Conservation (phyloP, 2,329 filamentous ascomycete genomes). For the Cadophora sp. region DNA sequence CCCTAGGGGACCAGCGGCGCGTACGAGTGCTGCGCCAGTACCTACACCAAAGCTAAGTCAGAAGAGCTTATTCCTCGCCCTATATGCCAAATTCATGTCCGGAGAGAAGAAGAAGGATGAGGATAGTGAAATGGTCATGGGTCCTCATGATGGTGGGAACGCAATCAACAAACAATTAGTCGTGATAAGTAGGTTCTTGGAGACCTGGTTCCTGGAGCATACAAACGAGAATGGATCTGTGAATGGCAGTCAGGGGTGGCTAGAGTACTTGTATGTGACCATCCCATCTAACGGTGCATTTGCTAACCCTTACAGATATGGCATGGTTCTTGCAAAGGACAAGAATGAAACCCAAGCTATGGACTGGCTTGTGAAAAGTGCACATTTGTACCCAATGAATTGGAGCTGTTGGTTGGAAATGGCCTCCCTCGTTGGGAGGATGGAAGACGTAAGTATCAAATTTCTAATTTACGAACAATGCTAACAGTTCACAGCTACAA, state of each 20-base stretch:
- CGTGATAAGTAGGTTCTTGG: conserved; percentile 75
- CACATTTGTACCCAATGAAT: conserved; percentile 91
- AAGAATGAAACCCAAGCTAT: conserved; percentile 89
- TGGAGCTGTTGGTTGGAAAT: conserved; percentile 98
- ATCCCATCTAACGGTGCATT: not conserved
- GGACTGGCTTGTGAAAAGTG: conserved; percentile 85
- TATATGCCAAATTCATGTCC: conserved; percentile 91
- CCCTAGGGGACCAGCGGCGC: conserved; percentile 45
- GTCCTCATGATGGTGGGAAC: conserved; percentile 85
- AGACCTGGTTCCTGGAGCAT: conserved; percentile 79
- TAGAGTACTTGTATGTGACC: conserved; percentile 74
- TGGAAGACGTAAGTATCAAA: conserved; percentile 74
- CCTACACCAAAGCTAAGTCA: conserved; percentile 73
- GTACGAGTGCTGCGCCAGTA: conserved; percentile 26
- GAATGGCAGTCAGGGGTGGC: conserved; percentile 81
- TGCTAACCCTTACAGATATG: conserved; percentile 63
- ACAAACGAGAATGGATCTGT: conserved; percentile 63
- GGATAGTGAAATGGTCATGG: conserved; percentile 96
- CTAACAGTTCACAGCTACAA: conserved; percentile 64
- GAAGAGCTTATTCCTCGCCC: conserved; percentile 86
- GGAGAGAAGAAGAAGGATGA: conserved; percentile 97
- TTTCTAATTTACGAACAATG: conserved; percentile 1
- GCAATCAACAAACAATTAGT: conserved; percentile 86
- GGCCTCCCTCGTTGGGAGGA: conserved; percentile 76
- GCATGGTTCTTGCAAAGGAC: conserved; percentile 86